Base-by-base conservation (phyloP, 2,329 filamentous ascomycete genomes). In the Alternaria brassicae region DNA sequence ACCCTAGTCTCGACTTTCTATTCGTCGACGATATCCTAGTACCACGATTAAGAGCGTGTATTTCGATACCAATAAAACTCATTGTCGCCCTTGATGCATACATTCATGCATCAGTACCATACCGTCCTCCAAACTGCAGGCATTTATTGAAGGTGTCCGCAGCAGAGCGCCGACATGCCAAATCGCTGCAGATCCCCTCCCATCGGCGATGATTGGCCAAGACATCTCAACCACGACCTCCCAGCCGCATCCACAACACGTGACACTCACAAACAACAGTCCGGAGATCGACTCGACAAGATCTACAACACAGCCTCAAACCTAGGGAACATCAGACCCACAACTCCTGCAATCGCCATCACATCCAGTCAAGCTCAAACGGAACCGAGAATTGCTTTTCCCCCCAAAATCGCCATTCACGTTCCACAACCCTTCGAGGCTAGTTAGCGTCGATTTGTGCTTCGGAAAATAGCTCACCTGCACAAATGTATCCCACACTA, bases 311-410 rank as follows among this genome's bases (percentile, higher is more conserved):
- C 34, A 41, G 10, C 48, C 23, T 51, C 21, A 13, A 37, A 51
- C 27, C 23, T 12, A 41, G 32, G 37, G 4, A 30, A 17, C 34
- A 27, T 51, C 34, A 39, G 48, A 19, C 13, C 44, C 44, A 15
- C 44, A 48, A 23, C 13, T 48, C 19, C 44, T 48, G 44, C 30
- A 48, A 48, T 30, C 30, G 30, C 44, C 44, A 48, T 48, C 44
- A 23, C 44, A 36, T 34, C 15, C 30, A 48, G 44, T 48, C 23
- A 47, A 36, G 44, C 21, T 48, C 21, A 9, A 23, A 34, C 19
- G 30, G 2, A 21, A 12, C 19, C 44, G 8, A 48, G 28, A 25
- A 32, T 34, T 48, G 30, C 44, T 48, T 48, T 48, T 47, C 23
- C 13, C n/a, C n/a, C n/a, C n/a, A n/a, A n/a, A 9, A n/a, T 6